These are phyloP conservation scores for Collybia sp. DNA, from an alignment of 768 basidiomycete species.

Conservation along the genomic window DNA sequence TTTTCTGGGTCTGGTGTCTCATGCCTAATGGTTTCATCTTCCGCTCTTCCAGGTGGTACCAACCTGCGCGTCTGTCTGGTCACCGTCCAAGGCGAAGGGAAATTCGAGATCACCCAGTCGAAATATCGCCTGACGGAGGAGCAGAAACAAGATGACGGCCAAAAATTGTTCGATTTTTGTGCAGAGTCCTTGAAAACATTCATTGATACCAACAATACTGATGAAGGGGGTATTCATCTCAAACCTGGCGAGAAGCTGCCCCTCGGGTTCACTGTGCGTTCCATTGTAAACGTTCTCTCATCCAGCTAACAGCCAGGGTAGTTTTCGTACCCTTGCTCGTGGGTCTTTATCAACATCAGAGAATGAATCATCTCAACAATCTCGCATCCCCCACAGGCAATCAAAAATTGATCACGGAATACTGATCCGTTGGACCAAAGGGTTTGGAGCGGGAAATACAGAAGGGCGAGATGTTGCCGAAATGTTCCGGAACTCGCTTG, in stretches of 20 bases:
- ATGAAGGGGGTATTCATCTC: slow-evolving; percentile 42
- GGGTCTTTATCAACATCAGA: slow-evolving; percentile 25
- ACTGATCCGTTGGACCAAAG: slow-evolving; percentile 99
- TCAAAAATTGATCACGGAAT: slow-evolving; percentile 88
- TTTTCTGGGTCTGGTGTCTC: background rate
- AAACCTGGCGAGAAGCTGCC: slow-evolving; percentile 60
- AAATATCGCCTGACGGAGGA: slow-evolving; percentile 97
- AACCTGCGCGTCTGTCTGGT: slow-evolving; percentile 99
- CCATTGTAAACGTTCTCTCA: slow-evolving; percentile 1
- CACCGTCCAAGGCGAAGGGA: slow-evolving; percentile 84
- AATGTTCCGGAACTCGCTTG: slow-evolving; percentile 85
- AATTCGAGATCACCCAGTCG: slow-evolving; percentile 96
- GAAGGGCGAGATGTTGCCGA: slow-evolving; percentile 91
- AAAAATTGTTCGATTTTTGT: slow-evolving; percentile 95
- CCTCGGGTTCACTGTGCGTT: slow-evolving; percentile 87
- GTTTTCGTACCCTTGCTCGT: slow-evolving; percentile 97
- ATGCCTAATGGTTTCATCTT: slow-evolving; percentile 1
- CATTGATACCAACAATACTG: slow-evolving; percentile 65
- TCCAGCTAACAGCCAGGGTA: slow-evolving; percentile 13
- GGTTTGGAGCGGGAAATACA: slow-evolving; percentile 87
- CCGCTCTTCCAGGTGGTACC: slow-evolving; percentile 63
- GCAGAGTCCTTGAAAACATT: slow-evolving; percentile 91
- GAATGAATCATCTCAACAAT: too few species aligned
- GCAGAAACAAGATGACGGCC: slow-evolving; percentile 97
- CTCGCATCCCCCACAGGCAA: slow-evolving; percentile 52